These are phyloP conservation scores for Saturnispora galanensis DNA, from an alignment of 805 yeast genomes.

Conservation along the genomic window DNA sequence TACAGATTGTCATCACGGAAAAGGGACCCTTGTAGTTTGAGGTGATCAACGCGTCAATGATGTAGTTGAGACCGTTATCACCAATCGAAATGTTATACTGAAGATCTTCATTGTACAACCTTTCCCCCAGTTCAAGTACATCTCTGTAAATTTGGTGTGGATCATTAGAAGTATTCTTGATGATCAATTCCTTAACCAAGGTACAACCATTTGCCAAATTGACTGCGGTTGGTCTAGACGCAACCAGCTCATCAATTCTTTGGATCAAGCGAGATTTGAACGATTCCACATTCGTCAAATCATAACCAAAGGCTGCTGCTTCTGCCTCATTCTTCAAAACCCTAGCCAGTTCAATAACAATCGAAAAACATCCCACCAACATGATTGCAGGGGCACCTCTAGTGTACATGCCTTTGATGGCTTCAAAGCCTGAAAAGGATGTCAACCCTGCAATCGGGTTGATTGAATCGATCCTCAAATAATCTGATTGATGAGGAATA, in stretches of 20 bases:
- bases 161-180: slow-evolving; percentile 11
- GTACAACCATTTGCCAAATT: slow-evolving; percentile 70
- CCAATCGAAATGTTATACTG: slow-evolving; percentile 74
- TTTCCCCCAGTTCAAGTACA: slow-evolving; percentile 17
- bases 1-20: slow-evolving; percentile 84
- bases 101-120: slow-evolving; percentile 65
- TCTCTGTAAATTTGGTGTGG: no score
- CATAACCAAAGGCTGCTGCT: slow-evolving; percentile 21
- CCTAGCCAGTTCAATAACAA: slow-evolving; percentile 57
- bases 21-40: slow-evolving; percentile 54
- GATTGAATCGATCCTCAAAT: slow-evolving; percentile 50
- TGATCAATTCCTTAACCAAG: slow-evolving; percentile 31
- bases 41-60: slow-evolving; percentile 33
- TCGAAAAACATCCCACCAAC: slow-evolving; percentile 79
- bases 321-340: slow-evolving; percentile 14
- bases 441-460: slow-evolving; percentile 39
- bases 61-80: slow-evolving; percentile 66
- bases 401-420: slow-evolving; percentile 87
- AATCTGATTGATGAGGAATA: slow-evolving; percentile 71
- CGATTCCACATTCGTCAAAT: slow-evolving; percentile 11
- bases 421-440: slow-evolving; percentile 58
- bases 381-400: slow-evolving; percentile 99
- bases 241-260: slow-evolving; percentile 55
- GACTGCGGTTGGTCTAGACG: slow-evolving; percentile 93
- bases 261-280: slow-evolving; percentile 32